phyloP scores from a whole-genome alignment of 495 filamentous ascomycete species.

The Xylaria sp. region DNA sequence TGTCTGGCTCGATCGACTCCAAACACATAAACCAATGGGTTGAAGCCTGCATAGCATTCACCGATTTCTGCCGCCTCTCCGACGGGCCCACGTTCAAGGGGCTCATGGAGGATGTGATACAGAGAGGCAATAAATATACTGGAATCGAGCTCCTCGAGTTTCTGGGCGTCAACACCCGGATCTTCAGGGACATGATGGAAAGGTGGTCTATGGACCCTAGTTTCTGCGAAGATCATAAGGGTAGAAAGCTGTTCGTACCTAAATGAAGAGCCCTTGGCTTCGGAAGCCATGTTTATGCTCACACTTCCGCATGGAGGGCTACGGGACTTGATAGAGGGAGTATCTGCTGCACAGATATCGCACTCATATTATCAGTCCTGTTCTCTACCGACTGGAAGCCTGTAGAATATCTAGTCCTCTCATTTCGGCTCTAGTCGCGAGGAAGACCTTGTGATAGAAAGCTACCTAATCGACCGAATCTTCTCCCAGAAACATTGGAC shows the following conservation, averaged over 20 bases:
- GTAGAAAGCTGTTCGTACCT: slow-evolving; percentile 8
- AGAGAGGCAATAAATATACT: neutral
- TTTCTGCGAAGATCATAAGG: neutral
- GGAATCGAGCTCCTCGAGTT: neutral
- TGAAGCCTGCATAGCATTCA: slow-evolving; percentile 29
- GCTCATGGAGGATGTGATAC: neutral
- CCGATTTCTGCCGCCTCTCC: slow-evolving; percentile 34
- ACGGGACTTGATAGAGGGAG: neutral
- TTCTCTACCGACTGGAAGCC: neutral
- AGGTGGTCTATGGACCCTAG: neutral
- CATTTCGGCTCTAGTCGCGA: neutral
- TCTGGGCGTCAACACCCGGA: neutral
- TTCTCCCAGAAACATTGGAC: neutral
- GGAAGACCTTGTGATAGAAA: neutral
- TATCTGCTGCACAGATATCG: neutral
- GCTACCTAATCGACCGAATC: neutral
- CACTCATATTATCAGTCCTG: neutral
- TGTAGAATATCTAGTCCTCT: neutral
- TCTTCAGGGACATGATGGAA: slow-evolving; percentile 1
- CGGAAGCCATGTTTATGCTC: neutral
- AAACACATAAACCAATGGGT: slow-evolving; percentile 33
- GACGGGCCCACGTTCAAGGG: neutral
- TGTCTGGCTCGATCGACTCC: slow-evolving; percentile 34
- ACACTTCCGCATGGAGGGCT: neutral
- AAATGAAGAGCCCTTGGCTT: neutral